Evolutionary conservation across 345 rosid species (phyloP), one percentile per base, ranked within the genome.

Genomic region (Dovyalis caffra): DNA sequence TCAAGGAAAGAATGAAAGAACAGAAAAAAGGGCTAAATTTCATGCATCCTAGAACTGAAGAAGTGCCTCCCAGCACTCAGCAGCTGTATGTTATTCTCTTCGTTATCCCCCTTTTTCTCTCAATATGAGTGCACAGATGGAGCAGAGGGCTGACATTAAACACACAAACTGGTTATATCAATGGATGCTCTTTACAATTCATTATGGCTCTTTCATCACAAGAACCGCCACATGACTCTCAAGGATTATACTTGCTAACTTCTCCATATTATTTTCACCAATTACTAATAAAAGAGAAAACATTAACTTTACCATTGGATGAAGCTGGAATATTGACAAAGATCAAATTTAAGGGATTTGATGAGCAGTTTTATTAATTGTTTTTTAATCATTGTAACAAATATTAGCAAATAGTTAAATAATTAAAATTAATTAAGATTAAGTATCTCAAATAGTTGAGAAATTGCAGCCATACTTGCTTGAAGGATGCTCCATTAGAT

Each of bases 401-500:
- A 29, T 23, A 38, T 21, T 5, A 66, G 11, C 15, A 40, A 35
- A 62, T 21, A 70, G 23, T 34, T 4, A 71, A 78, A 16, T 4
- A 71, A 31, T 31, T 63, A 79, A 47, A 76, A 61, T 32, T 58
- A 28, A 73, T 60, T 45, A 78, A 73, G 69, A 51, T 37, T 9
- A 63, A 80, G 62, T 26, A 76, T 23, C 25, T 2, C 28, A 56
- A n/a, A 20, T 23, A 8, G 60, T 74, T 74, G 72, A 69, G 38
- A 70, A 81, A 58, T 76, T 33, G 16, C 56, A 61, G 64, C 83
- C 92, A 89, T 84, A 93, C 99, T 88, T 90, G 89, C 82, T 88
- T 25, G 97, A 88, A 74, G 91, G 90, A 75, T 70, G 89, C 82
- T 96, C 97, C 95, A 93, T 89, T 73, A 93, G 88, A 90, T 86